These are phyloP conservation scores for Amanita molliuscula DNA, from an alignment of 768 basidiomycete genomes.

Conservation along the genomic window DNA sequence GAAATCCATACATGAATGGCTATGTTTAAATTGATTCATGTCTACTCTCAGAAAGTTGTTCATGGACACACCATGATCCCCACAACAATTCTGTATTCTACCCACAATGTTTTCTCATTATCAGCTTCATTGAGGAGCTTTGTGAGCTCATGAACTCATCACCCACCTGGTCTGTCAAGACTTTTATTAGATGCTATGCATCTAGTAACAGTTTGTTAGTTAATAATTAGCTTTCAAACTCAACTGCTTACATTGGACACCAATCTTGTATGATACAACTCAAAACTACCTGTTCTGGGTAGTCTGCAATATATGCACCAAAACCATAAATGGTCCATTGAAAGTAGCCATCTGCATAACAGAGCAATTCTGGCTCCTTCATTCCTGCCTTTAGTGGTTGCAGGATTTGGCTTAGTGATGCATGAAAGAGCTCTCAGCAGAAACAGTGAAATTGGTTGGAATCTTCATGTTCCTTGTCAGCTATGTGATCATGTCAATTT, in stretches of 20 bases:
- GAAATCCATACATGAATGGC: not conserved
- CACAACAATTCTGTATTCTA: not conserved
- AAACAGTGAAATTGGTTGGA: not conserved
- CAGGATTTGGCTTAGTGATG: not conserved
- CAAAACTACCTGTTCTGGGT: constrained; percentile 23
- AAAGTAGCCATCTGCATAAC: constrained; percentile 18
- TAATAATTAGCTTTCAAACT: not conserved
- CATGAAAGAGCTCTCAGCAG: not conserved
- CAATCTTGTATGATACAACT: constrained; percentile 14
- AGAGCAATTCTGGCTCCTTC: not conserved
- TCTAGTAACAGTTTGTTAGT: not conserved
- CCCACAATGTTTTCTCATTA: not conserved
- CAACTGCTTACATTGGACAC: not conserved
- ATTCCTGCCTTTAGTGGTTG: not conserved
- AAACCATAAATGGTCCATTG: constrained; percentile 19
- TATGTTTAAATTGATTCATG: too few relatives aligned
- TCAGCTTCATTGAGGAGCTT: not conserved
- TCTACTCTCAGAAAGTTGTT: not conserved
- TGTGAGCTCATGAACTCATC: not conserved
- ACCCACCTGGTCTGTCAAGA: not conserved
- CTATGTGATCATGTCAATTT: not conserved
- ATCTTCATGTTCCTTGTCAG: not conserved
- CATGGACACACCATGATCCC: constrained; percentile 17
- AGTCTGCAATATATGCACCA: constrained; percentile 28
- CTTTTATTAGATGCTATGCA: not conserved